Percentiles rank a stretch among this genome's conserved stretches.
Conservation (phyloP, 352 stramenopile genomes). For the Aphanomyces astaci region DNA sequence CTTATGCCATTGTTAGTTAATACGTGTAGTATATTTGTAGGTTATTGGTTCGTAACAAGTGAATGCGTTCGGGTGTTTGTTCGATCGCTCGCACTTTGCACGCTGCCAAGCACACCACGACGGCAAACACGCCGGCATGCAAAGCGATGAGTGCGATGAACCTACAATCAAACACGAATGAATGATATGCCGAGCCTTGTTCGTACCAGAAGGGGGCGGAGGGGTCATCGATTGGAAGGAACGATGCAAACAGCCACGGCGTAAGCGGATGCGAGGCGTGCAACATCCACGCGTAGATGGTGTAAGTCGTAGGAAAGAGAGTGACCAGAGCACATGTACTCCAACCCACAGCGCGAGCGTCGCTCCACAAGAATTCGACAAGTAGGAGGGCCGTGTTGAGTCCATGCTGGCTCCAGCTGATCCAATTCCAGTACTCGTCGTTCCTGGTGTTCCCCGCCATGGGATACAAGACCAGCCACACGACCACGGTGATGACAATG, state of each 20-base stretch:
- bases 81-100: conserved; percentile 13
- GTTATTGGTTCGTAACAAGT: not conserved
- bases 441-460: conserved; percentile 43
- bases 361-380: conserved; percentile 48
- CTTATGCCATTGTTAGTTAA: not conserved
- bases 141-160: not conserved
- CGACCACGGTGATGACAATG: conserved; percentile 59
- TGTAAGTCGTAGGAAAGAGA: conserved; percentile 54
- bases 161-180: not conserved
- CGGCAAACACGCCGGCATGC: not conserved
- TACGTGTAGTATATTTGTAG: not conserved
- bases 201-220: conserved; percentile 68
- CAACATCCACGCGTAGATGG: conserved; percentile 67
- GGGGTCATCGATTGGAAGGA: conserved; percentile 58
- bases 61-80: conserved; percentile 4
- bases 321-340: conserved; percentile 43
- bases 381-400: conserved; percentile 61
- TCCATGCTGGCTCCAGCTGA: conserved; percentile 74
- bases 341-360: conserved; percentile 48
- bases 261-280: conserved; percentile 49
- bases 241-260: conserved; percentile 78
- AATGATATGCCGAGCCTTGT: not conserved
- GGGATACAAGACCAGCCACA: conserved; percentile 69
- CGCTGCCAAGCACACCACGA: not conserved
- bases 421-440: conserved; percentile 55